Evolutionary conservation across 768 basidiomycete genomes (phyloP), one percentile per base, ranked within the genome.

Genomic region (Leccinum subgranulosum): DNA sequence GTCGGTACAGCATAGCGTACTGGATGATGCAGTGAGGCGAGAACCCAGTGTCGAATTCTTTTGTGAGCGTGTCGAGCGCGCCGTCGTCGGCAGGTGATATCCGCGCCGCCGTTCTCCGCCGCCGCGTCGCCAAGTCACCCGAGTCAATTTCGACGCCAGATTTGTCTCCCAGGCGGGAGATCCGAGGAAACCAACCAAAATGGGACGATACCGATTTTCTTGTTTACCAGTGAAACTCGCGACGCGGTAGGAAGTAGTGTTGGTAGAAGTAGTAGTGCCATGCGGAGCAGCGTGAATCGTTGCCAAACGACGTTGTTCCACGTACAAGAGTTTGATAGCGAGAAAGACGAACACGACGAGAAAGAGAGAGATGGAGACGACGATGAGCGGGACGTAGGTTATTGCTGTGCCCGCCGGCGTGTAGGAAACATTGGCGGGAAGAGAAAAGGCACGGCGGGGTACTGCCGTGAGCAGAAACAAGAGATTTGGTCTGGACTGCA

Each of bases 81-180:
- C 47, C 51, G 57, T 51, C 17, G 64, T 56, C 4, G 60, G 61
- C 1, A 57, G 29, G 21, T 28, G 61, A 52, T 64, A 56, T 43
- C 17, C 50, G 23, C 39, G 55, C 12, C 31, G 41, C 36, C 46
- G 60, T 23, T 27, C 49, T 10, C 11, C 31, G 29, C 29, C 28
- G n/a, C 49, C 8, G 41, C 41, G 55, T 25, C 60, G 54, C 58
- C 62, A 59, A 29, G 50, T 10, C 14, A 53, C 50, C 2, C 29
- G 41, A 52, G 59, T 51, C 46, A 68, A 31, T 15, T 53, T 61
- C 15, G 66, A 60, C n/a, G 53, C 54, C 39, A 64, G 47, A 12
- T 29, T 53, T 2, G 66, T 69, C 56, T 72, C 71, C 70, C 72
- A 73, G n/a, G 57, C 17, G 28, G 71, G 71, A 12, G 72, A 74